Evolutionary conservation across 805 yeast genomes (phyloP), one percentile per base, ranked within the genome.

Genomic region (Yarrowia deformans): DNA sequence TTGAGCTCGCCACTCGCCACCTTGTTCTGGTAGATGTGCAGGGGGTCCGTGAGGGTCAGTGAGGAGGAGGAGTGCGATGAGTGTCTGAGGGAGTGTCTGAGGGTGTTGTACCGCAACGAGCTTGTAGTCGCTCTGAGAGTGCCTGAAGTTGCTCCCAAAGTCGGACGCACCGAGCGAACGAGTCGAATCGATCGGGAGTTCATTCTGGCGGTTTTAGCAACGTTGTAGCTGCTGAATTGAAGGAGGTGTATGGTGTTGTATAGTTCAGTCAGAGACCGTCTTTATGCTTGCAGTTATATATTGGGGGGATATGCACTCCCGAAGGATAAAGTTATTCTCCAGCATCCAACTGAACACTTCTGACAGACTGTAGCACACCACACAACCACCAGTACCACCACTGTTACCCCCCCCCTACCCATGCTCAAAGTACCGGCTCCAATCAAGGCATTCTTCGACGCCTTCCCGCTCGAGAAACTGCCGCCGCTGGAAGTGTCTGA

Each of bases 1-100:
- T 81, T 78, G 9, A 89, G 76, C 1, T 83, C 69, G 2, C 91
- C 91, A 55, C 81, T 79, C 1, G 79, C 73, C 0, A 88, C 83
- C 68, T 84, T 82, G 70, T 82, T 82, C 70, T 84, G 84, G 73
- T 90, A 89, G 2, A 88, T 72, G 6, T 82, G 71, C 52, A 84
- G 82, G 0, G 93, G 93, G 74, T 89, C 93, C 0, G 93, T 88
- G 37, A 87, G 79, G 6, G 85, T 73, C 49, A 84, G 66, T 1
- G n/a, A n/a, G n/a, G n/a, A n/a, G n/a, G n/a, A n/a, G n/a, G n/a
- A n/a, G n/a, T 76, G 68, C 3, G 74, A 69, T 39, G 39, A 19
- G 45, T n/a, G 34, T 3, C 60, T 9, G 16, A 52, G 40, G 13
- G 56, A 34, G 56, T 50, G 34, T 9, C 14, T 50, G 40, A 52